These are phyloP conservation scores for Termitomyces bulborhizus DNA, from an alignment of 768 basidiomycete genomes.

Conservation along the genomic window DNA sequence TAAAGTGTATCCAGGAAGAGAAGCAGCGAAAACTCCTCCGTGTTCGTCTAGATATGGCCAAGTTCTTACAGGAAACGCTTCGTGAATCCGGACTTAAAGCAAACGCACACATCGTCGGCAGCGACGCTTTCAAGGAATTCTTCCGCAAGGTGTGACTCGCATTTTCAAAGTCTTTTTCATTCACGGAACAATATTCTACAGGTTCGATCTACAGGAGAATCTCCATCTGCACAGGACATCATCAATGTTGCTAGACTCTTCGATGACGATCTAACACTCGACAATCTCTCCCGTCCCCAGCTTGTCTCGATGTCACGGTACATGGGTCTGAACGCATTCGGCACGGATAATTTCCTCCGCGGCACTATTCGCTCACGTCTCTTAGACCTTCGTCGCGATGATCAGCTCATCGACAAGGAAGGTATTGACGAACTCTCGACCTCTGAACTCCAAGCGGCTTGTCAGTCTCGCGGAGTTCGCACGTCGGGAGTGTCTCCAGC, in stretches of 20 bases:
- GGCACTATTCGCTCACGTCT: constrained; percentile 84
- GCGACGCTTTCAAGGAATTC: constrained; percentile 97
- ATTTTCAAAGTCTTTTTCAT: background rate
- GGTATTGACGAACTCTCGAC: constrained; percentile 89
- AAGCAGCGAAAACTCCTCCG: constrained; percentile 94
- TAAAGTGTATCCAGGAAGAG: constrained; percentile 63
- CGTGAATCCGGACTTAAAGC: constrained; percentile 91
- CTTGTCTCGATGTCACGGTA: constrained; percentile 96
- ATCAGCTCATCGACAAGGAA: constrained; percentile 87
- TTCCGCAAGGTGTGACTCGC: constrained; percentile 79
- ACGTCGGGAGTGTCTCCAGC: constrained; percentile 85
- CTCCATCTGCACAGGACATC: constrained; percentile 82
- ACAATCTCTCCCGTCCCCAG: constrained; percentile 98
- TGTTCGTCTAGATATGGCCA: constrained; percentile 96
- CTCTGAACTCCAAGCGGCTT: constrained; percentile 87
- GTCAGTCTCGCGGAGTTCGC: constrained; percentile 90
- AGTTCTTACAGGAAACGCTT: constrained; percentile 96
- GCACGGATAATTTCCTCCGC: constrained; percentile 96
- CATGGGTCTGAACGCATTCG: constrained; percentile 98
- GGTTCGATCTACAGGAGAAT: constrained; percentile 94
- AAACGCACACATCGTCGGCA: constrained; percentile 88
- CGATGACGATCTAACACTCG: constrained; percentile 95
- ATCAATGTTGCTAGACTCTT: constrained; percentile 95
- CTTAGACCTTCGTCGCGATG: constrained; percentile 80
- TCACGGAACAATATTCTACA: constrained; percentile 16